These are phyloP conservation scores for Raphanus sativus DNA, from an alignment of 345 rosid genomes.

Conservation along the genomic window DNA sequence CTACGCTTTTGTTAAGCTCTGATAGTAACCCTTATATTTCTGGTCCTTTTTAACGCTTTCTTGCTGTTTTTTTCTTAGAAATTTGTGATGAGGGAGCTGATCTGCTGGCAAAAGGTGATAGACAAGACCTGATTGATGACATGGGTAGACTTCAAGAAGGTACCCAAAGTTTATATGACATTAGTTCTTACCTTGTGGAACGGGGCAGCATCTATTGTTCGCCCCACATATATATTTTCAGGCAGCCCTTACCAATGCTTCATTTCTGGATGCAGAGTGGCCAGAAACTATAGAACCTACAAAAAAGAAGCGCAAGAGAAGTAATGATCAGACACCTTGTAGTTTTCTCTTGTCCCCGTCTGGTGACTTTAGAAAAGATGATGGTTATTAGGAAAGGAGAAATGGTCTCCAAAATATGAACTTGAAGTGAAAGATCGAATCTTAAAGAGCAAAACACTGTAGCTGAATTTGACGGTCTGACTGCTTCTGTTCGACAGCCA, in stretches of 20 bases:
- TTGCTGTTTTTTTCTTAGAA: conserved; percentile 30
- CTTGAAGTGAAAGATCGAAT: too few species aligned
- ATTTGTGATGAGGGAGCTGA: conserved; percentile 34
- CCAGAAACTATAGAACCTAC: conserved; percentile 39
- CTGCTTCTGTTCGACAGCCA: conserved; percentile 17
- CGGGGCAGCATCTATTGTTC: not conserved
- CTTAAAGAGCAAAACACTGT: not conserved
- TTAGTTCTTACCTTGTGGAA: conserved; percentile 4
- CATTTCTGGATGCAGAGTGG: conserved; percentile 42
- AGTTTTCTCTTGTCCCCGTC: conserved; percentile 32
- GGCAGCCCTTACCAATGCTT: conserved; percentile 5
- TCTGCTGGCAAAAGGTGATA: conserved; percentile 39
- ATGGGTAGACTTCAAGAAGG: conserved; percentile 19
- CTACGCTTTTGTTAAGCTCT: conserved; percentile 24
- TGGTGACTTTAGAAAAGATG: conserved; percentile 33
- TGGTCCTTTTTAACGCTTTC: not conserved
- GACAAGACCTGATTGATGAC: conserved; percentile 22
- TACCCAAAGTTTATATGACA: conserved; percentile 12
- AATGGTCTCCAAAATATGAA: conserved; percentile 30
- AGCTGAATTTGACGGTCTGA: conserved; percentile 13
- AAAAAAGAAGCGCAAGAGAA: conserved; percentile 44
- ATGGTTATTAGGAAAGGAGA: conserved; percentile 33
- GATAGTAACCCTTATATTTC: not conserved
- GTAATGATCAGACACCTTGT: conserved; percentile 39
- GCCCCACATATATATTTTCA: not conserved